Percentiles rank a stretch among this genome's conserved stretches.
phyloP scores from a whole-genome alignment of 768 basidiomycete species.

The Kwoniella newhampshirensis region DNA sequence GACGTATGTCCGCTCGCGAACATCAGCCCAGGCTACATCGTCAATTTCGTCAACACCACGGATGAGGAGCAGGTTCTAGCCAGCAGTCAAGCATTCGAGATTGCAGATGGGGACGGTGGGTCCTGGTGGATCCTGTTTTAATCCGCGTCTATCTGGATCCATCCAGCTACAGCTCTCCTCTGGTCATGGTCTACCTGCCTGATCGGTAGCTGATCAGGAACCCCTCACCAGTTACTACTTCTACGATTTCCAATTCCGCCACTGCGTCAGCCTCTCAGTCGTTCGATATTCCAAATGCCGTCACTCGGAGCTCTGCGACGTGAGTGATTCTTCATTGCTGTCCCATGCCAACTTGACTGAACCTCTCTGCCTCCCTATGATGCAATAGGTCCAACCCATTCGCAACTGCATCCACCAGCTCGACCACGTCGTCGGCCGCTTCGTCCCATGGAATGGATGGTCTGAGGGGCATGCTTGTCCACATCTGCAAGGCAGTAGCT shows the following conservation, averaged over 20 bases:
- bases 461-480: neutral
- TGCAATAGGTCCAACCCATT: conserved; percentile 12
- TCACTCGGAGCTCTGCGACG: conserved; percentile 1
- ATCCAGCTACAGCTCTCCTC: no score
- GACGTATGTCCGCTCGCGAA: neutral
- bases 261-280: neutral
- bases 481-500: neutral
- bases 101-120: conserved; percentile 37
- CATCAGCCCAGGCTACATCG: conserved; percentile 32
- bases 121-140: neutral
- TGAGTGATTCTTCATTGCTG: neutral
- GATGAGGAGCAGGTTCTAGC: conserved; percentile 38
- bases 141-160: neutral
- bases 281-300: conserved; percentile 16
- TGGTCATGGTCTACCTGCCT: no score
- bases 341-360: no score
- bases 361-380: no score
- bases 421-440: no score
- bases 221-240: conserved; percentile 10
- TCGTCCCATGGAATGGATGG: neutral
- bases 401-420: neutral
- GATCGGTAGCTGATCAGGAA: no score
- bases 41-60: conserved; percentile 41
- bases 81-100: conserved; percentile 32
- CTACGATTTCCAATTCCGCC: neutral